Conservation (phyloP, 192 early-diverging fungal genomes). For the Coemansia biformis region DNA sequence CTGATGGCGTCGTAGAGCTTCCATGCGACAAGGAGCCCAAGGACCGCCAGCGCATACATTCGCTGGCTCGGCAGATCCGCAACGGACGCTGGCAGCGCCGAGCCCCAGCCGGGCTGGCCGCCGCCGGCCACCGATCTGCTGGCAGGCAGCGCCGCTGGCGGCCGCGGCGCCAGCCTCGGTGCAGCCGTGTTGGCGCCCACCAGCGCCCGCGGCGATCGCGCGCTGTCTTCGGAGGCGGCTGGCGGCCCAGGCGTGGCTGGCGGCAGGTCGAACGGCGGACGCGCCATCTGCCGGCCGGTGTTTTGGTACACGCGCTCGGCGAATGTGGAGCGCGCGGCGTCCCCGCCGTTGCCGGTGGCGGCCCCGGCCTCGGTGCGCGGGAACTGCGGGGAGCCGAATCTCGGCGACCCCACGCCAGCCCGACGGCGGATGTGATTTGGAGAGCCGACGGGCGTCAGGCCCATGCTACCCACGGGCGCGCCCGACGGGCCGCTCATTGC, state of each 20-base stretch:
- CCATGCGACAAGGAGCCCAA: conserved; percentile 27
- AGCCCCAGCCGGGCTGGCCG: no score
- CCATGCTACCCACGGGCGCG: conserved; percentile 29
- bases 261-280: no score
- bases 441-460: conserved; percentile 39
- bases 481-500: conserved; percentile 12
- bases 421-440: conserved; percentile 35
- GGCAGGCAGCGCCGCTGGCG: conserved; percentile 1
- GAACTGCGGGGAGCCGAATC: conserved; percentile 15
- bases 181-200: no score
- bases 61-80: conserved; percentile 45
- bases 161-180: no score
- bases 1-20: conserved; percentile 32
- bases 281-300: conserved; percentile 13
- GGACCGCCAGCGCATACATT: conserved; percentile 22
- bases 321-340: conserved; percentile 25
- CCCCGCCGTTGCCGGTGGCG: conserved; percentile 1
- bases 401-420: conserved; percentile 4
- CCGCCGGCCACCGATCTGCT: neutral
- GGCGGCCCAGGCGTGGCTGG: no score
- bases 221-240: no score
- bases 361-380: conserved; percentile 6
- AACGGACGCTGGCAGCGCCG: conserved; percentile 32
- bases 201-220: no score
- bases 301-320: conserved; percentile 43